Evolutionary conservation across 2,329 filamentous ascomycete genomes (phyloP), one percentile per base, ranked within the genome.

Genomic region (Aureobasidium namibiae): DNA sequence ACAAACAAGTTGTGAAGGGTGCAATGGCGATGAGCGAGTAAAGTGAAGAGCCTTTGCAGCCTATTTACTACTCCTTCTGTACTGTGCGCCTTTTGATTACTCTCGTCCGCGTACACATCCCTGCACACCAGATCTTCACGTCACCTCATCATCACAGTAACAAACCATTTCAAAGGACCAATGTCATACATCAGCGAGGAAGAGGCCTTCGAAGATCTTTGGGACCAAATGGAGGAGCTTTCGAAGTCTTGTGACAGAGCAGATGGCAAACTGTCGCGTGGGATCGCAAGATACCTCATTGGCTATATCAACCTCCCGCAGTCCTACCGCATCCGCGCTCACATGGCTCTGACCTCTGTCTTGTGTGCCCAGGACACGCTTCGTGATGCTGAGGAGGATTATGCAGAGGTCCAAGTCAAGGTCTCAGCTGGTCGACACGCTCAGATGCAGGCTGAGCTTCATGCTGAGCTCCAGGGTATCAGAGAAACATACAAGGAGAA

Each of bases 381-480:
- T 33, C 45, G 10, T 21, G 45, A 33, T 14, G 45, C 11, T 8
- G n/a, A 31, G 10, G 11, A 33, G n/a, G 1, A 14, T 4, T 4
- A 23, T 67, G 65, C 61, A 62, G 59, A n/a, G 74, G 74, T 16
- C n/a, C 36, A 36, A 10, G 7, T 9, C 23, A 26, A n/a, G 14
- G 3, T 5, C 13, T 8, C 13, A 16, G 8, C 42, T 16, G 14
- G 24, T 13, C 21, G 24, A 4, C 23, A 14, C 11, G 21, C 41
- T 4, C 21, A 4, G 3, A 21, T 41, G 13, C 18, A 21, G 18
- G 9, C 8, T 38, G 36, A 18, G 16, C 36, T 38, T 16, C 36
- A 18, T 14, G 5, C 16, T 18, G 42, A 26, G 14, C 42, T 45
- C 7, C 42, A 9, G n/a, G n/a, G 1, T 9, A 45, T 29, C 42